Percentiles rank a stretch among this genome's conserved stretches.
phyloP scores from a whole-genome alignment of 108 stramenopile genomes.

The Cyclotella atomus region DNA sequence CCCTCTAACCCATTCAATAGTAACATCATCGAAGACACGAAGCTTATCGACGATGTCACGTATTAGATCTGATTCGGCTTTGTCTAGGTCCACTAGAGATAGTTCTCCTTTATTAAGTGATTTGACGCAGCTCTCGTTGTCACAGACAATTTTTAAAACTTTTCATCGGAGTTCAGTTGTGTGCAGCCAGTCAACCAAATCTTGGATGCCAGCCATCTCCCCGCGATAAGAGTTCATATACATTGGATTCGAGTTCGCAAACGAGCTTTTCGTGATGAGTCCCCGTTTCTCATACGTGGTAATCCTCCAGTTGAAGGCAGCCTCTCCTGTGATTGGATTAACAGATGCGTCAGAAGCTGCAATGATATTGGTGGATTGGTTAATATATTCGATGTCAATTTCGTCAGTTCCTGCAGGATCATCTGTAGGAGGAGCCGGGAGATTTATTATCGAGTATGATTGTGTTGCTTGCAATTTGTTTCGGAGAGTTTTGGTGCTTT shows the following conservation, averaged over 20 bases:
- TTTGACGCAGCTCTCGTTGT: not conserved
- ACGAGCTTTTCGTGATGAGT: not conserved
- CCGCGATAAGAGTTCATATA: not conserved
- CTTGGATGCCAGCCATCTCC: not conserved
- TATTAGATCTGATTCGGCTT: not conserved
- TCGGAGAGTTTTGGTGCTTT: no score
- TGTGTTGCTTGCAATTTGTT: no score
- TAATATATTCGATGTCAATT: not conserved
- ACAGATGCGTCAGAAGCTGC: not conserved
- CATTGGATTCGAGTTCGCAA: not conserved
- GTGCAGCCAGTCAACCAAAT: not conserved
- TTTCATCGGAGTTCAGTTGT: not conserved
- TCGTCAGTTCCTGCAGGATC: not conserved
- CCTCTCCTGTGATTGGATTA: not conserved
- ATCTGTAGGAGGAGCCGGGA: no score
- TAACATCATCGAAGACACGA: not conserved
- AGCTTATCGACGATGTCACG: not conserved
- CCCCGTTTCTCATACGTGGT: not conserved
- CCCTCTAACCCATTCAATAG: not conserved
- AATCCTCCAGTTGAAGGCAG: slow-evolving; percentile 3
- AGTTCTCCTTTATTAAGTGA: not conserved
- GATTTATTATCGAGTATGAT: no score
- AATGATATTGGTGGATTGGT: not conserved
- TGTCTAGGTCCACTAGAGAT: not conserved
- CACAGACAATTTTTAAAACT: not conserved